phyloP scores from a whole-genome alignment of 192 early-diverging fungal species.

The Dissophora globulifera region DNA sequence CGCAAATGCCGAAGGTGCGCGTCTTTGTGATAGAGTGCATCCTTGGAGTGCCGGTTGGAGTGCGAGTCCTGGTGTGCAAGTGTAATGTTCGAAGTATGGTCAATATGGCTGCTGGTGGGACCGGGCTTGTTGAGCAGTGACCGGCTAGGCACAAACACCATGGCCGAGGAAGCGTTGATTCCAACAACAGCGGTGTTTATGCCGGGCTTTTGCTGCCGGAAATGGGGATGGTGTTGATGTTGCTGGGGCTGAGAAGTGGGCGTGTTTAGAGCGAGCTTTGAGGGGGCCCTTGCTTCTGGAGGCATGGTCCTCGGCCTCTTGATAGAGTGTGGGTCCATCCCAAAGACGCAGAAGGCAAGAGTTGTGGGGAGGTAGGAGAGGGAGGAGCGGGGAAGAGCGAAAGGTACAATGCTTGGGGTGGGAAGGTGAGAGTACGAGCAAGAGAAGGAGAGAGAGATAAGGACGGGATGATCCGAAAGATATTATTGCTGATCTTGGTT shows the following conservation, averaged over 20 bases:
- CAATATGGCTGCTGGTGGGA: not conserved
- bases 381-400: not conserved
- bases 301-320: conserved; percentile 44
- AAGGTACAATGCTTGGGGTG: too few species aligned
- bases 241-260: not conserved
- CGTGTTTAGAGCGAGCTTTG: too few species aligned
- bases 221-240: not conserved
- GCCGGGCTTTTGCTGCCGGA: too few species aligned
- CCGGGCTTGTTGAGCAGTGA: conserved; percentile 5
- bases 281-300: conserved; percentile 28
- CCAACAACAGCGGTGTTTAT: conserved; percentile 14
- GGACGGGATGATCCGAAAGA: not conserved
- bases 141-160: too few species aligned
- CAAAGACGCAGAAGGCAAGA: too few species aligned
- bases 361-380: too few species aligned
- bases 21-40: conserved; percentile 41
- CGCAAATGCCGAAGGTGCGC: conserved; percentile 7
- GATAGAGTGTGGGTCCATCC: conserved; percentile 35
- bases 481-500: too few species aligned
- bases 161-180: conserved; percentile 6
- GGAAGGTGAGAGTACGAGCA: too few species aligned
- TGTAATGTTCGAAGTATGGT: not conserved
- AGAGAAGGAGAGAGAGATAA: not conserved
- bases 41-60: conserved; percentile 18
- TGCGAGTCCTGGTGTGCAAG: not conserved